A percentile compares a stretch with the other conserved stretches of the same genome.
Evolutionary conservation across 2,329 filamentous ascomycete genomes (phyloP).

Genomic region (Exophiala viscosa): DNA sequence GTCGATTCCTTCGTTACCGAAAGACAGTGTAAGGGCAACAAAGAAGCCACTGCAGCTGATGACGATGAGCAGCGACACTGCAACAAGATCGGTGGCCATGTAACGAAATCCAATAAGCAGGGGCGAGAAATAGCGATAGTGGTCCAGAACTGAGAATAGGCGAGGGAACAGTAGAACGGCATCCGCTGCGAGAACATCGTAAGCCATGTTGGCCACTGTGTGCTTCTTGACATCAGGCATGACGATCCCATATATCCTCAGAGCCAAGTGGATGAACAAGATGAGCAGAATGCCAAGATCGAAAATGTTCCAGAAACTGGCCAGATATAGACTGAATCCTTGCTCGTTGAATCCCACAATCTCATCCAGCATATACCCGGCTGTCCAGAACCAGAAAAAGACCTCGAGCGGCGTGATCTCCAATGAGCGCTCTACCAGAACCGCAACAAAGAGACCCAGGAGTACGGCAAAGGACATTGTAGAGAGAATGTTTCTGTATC

Average conservation of each 20-base stretch:
- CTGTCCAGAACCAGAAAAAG: conserved; percentile 96
- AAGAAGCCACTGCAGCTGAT: conserved; percentile 93
- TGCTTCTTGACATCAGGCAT: conserved; percentile 67
- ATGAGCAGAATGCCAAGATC: conserved; percentile 84
- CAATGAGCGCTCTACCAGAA: conserved; percentile 70
- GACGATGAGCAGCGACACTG: conserved; percentile 76
- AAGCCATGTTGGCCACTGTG: conserved; percentile 76
- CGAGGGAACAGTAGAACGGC: conserved; percentile 85
- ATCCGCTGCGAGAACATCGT: conserved; percentile 89
- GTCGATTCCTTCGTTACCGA: conserved; percentile 61
- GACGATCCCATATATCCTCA: conserved; percentile 83
- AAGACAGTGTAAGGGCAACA: conserved; percentile 85
- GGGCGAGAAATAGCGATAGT: conserved; percentile 95
- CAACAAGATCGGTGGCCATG: conserved; percentile 86
- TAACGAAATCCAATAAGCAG: conserved; percentile 88
- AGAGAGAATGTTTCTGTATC: conserved; percentile 86
- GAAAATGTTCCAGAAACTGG: conserved; percentile 97
- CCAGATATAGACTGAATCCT: conserved; percentile 91
- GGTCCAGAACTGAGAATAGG: conserved; percentile 87
- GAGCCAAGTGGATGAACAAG: conserved; percentile 82
- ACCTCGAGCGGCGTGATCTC: conserved; percentile 81
- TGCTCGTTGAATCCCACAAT: conserved; percentile 95
- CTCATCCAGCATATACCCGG: conserved; percentile 94
- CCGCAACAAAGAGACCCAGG: conserved; percentile 78
- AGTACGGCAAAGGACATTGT: conserved; percentile 82